These are phyloP conservation scores for Microsporum audouinii DNA, from an alignment of 2,329 filamentous ascomycete genomes.

Conservation along the genomic window DNA sequence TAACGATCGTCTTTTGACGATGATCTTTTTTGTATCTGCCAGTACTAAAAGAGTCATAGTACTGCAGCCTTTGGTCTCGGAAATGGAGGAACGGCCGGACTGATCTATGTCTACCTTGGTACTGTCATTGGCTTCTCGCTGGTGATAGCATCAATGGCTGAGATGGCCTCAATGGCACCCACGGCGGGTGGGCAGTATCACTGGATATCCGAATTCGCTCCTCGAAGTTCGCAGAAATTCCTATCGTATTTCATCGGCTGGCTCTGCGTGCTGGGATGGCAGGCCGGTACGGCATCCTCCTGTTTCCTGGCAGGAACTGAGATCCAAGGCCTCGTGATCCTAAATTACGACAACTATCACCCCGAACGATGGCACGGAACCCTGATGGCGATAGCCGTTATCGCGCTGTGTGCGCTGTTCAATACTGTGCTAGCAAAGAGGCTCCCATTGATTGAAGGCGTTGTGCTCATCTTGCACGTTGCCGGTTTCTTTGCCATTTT, in stretches of 20 bases:
- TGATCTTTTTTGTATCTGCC: neutral
- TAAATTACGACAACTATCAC: conserved; percentile 24
- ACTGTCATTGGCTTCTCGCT: conserved; percentile 24
- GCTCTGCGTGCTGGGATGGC: conserved; percentile 23
- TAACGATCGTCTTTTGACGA: neutral
- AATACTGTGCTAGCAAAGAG: conserved; percentile 19
- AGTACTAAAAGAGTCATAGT: conserved; percentile 7
- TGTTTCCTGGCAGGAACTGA: conserved; percentile 23
- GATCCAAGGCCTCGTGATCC: conserved; percentile 24
- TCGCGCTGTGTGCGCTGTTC: conserved; percentile 20
- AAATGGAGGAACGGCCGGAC: conserved; percentile 29
- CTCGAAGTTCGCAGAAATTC: conserved; percentile 29
- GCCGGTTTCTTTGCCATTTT: conserved; percentile 35
- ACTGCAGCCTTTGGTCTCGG: conserved; percentile 23
- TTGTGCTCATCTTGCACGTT: conserved; percentile 28
- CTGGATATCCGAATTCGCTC: conserved; percentile 37
- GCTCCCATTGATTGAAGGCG: conserved; percentile 23
- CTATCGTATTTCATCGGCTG: conserved; percentile 34
- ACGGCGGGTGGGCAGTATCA: conserved; percentile 33
- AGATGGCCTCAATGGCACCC: conserved; percentile 37
- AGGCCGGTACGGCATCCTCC: conserved; percentile 18
- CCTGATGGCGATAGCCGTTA: conserved; percentile 28
- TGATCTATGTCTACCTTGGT: conserved; percentile 29
- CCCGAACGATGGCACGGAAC: conserved; percentile 28
- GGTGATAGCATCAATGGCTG: conserved; percentile 30